Evolutionary conservation across 441 rosid genomes (phyloP).

Genomic region (Manihot esculenta): DNA sequence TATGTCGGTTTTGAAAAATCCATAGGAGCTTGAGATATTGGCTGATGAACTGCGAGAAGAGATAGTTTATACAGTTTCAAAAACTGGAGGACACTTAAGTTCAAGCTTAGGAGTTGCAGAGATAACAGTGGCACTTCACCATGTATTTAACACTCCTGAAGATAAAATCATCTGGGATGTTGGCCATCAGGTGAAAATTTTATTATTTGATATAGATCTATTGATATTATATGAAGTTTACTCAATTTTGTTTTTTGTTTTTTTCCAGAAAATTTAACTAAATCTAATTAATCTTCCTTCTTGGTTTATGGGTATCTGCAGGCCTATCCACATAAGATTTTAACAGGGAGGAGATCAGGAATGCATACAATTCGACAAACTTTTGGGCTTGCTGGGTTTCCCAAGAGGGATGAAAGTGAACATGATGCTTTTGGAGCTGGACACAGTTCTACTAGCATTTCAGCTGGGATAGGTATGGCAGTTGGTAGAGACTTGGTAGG

Average conservation of each 20-base stretch:
- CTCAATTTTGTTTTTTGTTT: neutral
- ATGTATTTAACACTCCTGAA: slow-evolving; percentile 42
- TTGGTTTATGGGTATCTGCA: slow-evolving; percentile 16
- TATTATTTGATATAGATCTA: too few species aligned
- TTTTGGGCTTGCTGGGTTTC: slow-evolving; percentile 44
- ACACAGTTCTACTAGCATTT: slow-evolving; percentile 57
- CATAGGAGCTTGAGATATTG: slow-evolving; percentile 39
- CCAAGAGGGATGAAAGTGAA: slow-evolving; percentile 47
- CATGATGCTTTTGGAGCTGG: slow-evolving; percentile 55
- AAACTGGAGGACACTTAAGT: slow-evolving; percentile 54
- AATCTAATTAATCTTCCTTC: neutral
- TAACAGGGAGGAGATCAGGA: slow-evolving; percentile 44
- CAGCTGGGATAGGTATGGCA: slow-evolving; percentile 58
- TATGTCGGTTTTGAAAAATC: neutral
- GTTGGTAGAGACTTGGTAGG: slow-evolving; percentile 49
- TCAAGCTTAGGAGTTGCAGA: slow-evolving; percentile 54
- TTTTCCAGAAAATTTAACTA: too few species aligned
- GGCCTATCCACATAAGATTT: slow-evolving; percentile 54
- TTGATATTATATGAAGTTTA: neutral
- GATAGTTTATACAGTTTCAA: slow-evolving; percentile 42
- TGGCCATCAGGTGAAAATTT: slow-evolving; percentile 45
- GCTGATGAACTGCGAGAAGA: slow-evolving; percentile 45
- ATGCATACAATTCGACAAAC: slow-evolving; percentile 49
- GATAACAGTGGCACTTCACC: slow-evolving; percentile 55
- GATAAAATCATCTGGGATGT: slow-evolving; percentile 61